A percentile compares a stretch with the other conserved stretches of the same genome.
Evolutionary conservation across 23 red algal species (phyloP).

Genomic region (Gracilaria domingensis): DNA sequence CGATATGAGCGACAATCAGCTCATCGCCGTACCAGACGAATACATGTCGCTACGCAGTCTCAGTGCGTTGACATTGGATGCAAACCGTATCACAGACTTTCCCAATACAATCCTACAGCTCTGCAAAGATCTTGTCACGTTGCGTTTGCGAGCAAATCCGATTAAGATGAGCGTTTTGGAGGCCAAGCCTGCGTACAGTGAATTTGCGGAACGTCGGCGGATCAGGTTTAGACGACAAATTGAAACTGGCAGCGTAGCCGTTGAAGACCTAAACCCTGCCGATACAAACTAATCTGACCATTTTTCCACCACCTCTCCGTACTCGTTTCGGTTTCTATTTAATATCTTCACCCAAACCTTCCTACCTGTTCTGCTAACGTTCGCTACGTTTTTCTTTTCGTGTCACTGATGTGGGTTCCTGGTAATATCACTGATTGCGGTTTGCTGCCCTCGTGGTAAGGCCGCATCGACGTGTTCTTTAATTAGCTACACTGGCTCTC

Average conservation of each 20-base stretch:
- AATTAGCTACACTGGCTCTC: background rate
- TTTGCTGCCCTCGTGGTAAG: background rate
- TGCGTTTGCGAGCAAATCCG: constrained; percentile 50
- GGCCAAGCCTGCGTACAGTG: constrained; percentile 32
- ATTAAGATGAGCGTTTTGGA: constrained; percentile 56
- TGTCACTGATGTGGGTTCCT: background rate
- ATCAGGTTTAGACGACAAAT: constrained; percentile 52
- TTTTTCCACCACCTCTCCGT: background rate
- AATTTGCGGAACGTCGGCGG: constrained; percentile 45
- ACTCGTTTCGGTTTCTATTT: background rate
- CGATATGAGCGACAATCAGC: constrained; percentile 46
- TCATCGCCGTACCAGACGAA: constrained; percentile 27
- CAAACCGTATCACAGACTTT: constrained; percentile 53
- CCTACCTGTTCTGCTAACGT: background rate
- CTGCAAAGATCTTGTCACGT: constrained; percentile 46
- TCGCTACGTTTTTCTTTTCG: background rate
- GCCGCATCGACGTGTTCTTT: background rate
- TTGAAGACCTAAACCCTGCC: constrained; percentile 48
- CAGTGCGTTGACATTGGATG: constrained; percentile 36
- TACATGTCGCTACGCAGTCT: constrained; percentile 45
- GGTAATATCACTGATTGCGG: background rate
- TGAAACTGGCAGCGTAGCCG: constrained; percentile 37
- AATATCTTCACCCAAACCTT: background rate
- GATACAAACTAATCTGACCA: constrained; percentile 28
- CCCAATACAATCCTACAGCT: constrained; percentile 48